Conservation (phyloP, 306 rosid genomes). For the Quercus rubra region DNA sequence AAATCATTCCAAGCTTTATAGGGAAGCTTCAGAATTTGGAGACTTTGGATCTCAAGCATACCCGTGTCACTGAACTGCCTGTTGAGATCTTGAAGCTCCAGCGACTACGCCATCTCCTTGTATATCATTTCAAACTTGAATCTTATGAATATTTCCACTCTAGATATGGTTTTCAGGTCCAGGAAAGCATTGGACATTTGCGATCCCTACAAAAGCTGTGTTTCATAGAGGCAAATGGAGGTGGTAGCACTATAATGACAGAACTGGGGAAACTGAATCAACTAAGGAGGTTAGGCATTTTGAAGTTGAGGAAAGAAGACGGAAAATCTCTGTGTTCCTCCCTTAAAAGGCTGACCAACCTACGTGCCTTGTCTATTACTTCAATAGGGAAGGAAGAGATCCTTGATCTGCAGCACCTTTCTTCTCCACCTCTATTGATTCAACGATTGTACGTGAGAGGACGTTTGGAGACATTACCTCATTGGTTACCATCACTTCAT, state of each 20-base stretch:
- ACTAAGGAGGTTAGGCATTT: constrained; percentile 40
- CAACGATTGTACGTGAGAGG: constrained; percentile 40
- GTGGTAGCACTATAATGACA: constrained; percentile 24
- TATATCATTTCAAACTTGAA: constrained; percentile 25
- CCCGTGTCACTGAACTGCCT: constrained; percentile 43
- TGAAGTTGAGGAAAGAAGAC: constrained; percentile 38
- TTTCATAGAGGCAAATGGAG: constrained; percentile 42
- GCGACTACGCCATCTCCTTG: constrained; percentile 48
- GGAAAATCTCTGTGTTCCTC: constrained; percentile 41
- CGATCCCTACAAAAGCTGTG: constrained; percentile 50
- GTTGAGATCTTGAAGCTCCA: constrained; percentile 43
- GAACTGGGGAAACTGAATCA: constrained; percentile 36
- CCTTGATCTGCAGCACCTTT: constrained; percentile 35
- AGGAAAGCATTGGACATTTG: constrained; percentile 31
- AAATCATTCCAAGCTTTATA: constrained; percentile 33
- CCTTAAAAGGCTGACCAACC: constrained; percentile 35
- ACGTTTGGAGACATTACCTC: constrained; percentile 31
- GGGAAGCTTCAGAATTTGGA: constrained; percentile 48
- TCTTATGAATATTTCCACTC: constrained; percentile 30
- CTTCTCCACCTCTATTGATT: constrained; percentile 40
- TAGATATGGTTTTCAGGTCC: constrained; percentile 32
- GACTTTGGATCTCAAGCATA: constrained; percentile 42
- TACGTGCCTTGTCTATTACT: constrained; percentile 28
- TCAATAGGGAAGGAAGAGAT: constrained; percentile 35
- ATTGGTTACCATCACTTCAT: constrained; percentile 37